These are phyloP conservation scores for Aspergillus affinis DNA, from an alignment of 495 filamentous ascomycete genomes.

Conservation along the genomic window DNA sequence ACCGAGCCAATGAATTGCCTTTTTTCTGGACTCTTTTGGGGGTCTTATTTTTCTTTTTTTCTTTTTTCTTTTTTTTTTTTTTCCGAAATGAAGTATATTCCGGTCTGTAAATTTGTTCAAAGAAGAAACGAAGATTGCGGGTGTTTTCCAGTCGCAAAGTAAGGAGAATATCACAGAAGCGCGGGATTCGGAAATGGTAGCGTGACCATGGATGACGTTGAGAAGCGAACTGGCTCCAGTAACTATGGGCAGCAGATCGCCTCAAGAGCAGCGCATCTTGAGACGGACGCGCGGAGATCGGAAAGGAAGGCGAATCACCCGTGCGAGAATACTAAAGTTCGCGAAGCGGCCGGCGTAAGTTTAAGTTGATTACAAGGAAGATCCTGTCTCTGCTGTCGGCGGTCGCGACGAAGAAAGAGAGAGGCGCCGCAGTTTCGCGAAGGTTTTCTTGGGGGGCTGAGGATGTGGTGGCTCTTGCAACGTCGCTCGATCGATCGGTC, in stretches of 20 bases:
- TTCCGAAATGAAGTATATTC: slow-evolving; percentile 1
- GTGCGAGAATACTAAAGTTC: slow-evolving; percentile 6
- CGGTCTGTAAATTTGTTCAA: slow-evolving; percentile 4
- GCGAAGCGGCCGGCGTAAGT: slow-evolving; percentile 11
- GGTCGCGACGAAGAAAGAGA: slow-evolving; percentile 7
- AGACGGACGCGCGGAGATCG: slow-evolving; percentile 15
- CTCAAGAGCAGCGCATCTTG: slow-evolving; percentile 42
- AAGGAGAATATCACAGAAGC: slow-evolving; percentile 18
- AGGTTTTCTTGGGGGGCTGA: slow-evolving; percentile 11
- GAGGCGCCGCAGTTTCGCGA: slow-evolving; percentile 15
- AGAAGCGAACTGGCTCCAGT: slow-evolving; percentile 31
- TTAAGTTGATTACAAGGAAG: slow-evolving; percentile 7
- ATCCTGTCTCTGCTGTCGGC: slow-evolving; percentile 2
- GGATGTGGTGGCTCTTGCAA: slow-evolving; percentile 20
- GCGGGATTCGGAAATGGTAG: slow-evolving; percentile 32
- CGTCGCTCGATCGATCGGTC: slow-evolving; percentile 17
- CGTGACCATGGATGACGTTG: slow-evolving; percentile 43
- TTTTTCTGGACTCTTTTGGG: slow-evolving; percentile 9
- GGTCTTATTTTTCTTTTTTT: slow-evolving; percentile 9
- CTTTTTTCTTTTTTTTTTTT: slow-evolving; percentile 11
- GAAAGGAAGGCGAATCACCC: slow-evolving; percentile 10
- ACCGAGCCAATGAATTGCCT: slow-evolving; percentile 4
- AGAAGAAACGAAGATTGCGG: slow-evolving; percentile 13
- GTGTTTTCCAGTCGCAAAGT: slow-evolving; percentile 20
- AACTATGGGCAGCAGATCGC: slow-evolving; percentile 26